These are phyloP conservation scores for Drosera capensis DNA, from an alignment of 148 eudicot genomes.

Conservation along the genomic window DNA sequence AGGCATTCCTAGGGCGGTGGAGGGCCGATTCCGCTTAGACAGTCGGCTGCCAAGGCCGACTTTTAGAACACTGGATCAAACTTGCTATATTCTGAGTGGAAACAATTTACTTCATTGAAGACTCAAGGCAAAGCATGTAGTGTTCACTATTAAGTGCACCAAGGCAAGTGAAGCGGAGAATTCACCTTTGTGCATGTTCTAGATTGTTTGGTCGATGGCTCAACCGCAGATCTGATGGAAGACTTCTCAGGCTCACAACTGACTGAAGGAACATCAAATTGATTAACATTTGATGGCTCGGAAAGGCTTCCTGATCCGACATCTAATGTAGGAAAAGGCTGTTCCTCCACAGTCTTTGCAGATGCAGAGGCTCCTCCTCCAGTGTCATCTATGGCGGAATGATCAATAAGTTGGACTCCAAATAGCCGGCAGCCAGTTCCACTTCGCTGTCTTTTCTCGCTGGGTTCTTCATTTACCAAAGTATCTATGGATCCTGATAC, in stretches of 20 bases:
- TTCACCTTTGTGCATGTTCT: constrained; percentile 89
- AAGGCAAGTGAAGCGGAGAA: background rate
- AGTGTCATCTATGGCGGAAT: constrained; percentile 25
- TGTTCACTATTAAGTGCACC: too few species aligned
- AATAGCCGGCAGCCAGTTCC: constrained; percentile 63
- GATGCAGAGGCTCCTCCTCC: constrained; percentile 15
- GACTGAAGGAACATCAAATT: constrained; percentile 46
- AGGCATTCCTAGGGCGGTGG: too few species aligned
- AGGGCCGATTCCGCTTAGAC: too few species aligned
- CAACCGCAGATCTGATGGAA: constrained; percentile 38
- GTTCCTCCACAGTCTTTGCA: constrained; percentile 25
- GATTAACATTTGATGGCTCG: constrained; percentile 46
- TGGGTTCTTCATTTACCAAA: constrained; percentile 23
- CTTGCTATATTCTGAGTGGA: too few species aligned
- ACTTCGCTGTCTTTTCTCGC: constrained; percentile 43
- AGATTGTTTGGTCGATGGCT: constrained; percentile 53
- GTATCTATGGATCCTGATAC: constrained; percentile 38
- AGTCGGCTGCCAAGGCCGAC: too few species aligned
- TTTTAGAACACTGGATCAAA: too few species aligned
- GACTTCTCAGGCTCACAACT: constrained; percentile 62
- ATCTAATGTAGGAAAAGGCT: constrained; percentile 33
- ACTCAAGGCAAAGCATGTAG: too few species aligned
- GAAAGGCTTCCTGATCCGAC: constrained; percentile 46
- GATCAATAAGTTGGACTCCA: constrained; percentile 65
- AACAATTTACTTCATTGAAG: too few species aligned